Conservation (phyloP, 495 filamentous ascomycete species). For the Aspergillus saccharolyticus region DNA sequence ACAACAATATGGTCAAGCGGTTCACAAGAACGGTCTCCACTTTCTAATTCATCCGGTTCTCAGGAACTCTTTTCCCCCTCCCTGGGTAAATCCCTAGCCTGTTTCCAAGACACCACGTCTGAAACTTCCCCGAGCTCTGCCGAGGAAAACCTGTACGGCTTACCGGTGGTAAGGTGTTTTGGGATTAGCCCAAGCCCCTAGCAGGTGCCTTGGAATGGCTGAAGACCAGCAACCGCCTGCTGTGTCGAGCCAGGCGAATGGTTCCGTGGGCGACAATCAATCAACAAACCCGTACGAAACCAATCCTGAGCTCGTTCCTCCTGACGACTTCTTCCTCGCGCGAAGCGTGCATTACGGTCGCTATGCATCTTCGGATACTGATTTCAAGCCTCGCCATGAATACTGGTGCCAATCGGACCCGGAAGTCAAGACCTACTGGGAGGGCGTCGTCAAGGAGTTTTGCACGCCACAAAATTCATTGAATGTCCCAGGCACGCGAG, state of each 20-base stretch:
- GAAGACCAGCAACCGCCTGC: slow-evolving; percentile 19
- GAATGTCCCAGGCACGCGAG: slow-evolving; percentile 25
- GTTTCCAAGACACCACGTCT: background rate
- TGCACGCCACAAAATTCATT: slow-evolving; percentile 37
- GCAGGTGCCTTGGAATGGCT: slow-evolving; percentile 19
- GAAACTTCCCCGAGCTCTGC: background rate
- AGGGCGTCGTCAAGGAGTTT: slow-evolving; percentile 26
- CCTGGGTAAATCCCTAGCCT: background rate
- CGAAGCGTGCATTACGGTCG: slow-evolving; percentile 40
- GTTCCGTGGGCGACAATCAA: slow-evolving; percentile 14
- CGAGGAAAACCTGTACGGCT: background rate
- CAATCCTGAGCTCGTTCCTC: slow-evolving; percentile 27
- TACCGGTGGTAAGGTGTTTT: background rate
- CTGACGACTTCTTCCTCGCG: slow-evolving; percentile 34
- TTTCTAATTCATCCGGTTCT: background rate
- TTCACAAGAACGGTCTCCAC: background rate
- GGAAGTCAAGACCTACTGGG: slow-evolving; percentile 31
- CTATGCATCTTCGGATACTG: slow-evolving; percentile 33
- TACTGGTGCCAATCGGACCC: slow-evolving; percentile 33
- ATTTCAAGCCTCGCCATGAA: slow-evolving; percentile 36
- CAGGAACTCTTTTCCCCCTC: background rate
- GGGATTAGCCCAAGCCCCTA: background rate
- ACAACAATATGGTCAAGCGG: background rate
- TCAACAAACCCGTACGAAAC: slow-evolving; percentile 34
- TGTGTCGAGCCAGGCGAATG: slow-evolving; percentile 26